Base-by-base conservation (phyloP, 2,329 filamentous ascomycete genomes). In the Fusarium marasasianum region DNA sequence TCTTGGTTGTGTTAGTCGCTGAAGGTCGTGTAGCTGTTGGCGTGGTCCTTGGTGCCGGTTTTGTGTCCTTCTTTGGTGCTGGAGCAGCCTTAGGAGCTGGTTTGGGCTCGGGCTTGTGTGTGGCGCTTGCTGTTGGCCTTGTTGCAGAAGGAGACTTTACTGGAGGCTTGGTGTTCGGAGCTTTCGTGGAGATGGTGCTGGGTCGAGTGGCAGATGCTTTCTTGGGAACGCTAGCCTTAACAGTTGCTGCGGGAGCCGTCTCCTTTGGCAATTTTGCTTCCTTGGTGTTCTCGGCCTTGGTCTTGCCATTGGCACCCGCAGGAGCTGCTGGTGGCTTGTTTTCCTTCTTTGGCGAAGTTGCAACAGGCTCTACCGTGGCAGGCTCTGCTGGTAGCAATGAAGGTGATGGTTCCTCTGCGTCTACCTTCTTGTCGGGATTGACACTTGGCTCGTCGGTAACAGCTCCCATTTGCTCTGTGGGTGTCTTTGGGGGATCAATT, bases 341-440 rank as follows among this genome's bases (percentile, higher is more conserved):
- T 55, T 66, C 69, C 26, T 78, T 77, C 17, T 50, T 60, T n/a
- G 68, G 69, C 18, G 72, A 72, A 38, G 59, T 66, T 24, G 37
- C 45, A 38, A 65, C 54, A 13, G 69, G 62, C 31, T 76, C 73
- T 35, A 57, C 66, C 22, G 40, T 51, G 37, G 63, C 56, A 11
- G 71, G 62, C 31, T 76, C 73, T 35, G 62, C 50, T 20, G 69
- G 63, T 24, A 65, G 53, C 37, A 66, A 53, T 33, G 65, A 60
- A 47, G 66, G 59, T 24, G 79, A 78, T 15, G 80, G 71, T 43
- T 83, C 81, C 68, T 86, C 83, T 60, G 82, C 81, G 20, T 83
- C 83, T n/a, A 80, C 76, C 31, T 81, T 73, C 76, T 86, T 85
- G 74, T 85, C 84, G 6, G 82, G 82, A 47, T 83, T 85, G 56